Conservation (phyloP, 1,284 basidiomycete genomes). For the Austroboletus niveus region DNA sequence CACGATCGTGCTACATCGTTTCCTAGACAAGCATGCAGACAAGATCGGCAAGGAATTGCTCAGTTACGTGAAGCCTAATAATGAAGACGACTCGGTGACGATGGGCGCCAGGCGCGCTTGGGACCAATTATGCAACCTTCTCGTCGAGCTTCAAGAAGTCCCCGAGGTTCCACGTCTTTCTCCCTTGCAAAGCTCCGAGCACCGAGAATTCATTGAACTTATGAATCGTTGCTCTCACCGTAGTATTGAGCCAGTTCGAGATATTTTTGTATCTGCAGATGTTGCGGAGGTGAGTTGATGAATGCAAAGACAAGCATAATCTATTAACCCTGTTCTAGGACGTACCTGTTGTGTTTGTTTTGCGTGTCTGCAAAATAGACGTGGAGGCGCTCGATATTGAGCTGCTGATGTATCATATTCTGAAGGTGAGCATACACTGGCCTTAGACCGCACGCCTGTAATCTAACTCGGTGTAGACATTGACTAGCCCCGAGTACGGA, state of each 20-base stretch:
- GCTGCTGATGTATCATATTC: conserved; percentile 78
- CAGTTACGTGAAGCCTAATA: conserved; percentile 62
- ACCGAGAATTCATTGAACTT: conserved; percentile 64
- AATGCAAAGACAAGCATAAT: neutral
- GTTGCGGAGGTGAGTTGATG: conserved; percentile 45
- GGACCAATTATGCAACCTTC: conserved; percentile 70
- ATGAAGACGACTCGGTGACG: conserved; percentile 56
- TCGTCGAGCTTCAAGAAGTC: conserved; percentile 76
- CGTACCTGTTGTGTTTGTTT: conserved; percentile 55
- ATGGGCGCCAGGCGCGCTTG: conserved; percentile 73
- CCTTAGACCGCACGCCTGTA: neutral
- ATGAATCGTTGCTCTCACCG: conserved; percentile 68
- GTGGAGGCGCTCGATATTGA: conserved; percentile 86
- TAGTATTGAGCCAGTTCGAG: conserved; percentile 58
- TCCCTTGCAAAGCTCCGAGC: conserved; percentile 46
- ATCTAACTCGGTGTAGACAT: conserved; percentile 30
- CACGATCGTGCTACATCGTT: conserved; percentile 77
- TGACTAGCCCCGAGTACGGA: conserved; percentile 44
- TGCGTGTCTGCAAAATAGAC: conserved; percentile 67
- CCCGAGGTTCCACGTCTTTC: conserved; percentile 64
- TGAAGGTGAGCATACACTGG: conserved; percentile 52
- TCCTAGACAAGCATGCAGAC: conserved; percentile 79
- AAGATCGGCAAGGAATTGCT: conserved; percentile 83
- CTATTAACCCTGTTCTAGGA: conserved; percentile 39
- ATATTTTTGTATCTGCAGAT: conserved; percentile 67